Evolutionary conservation across 805 yeast genomes (phyloP).

Genomic region (Kazachstania viticola): DNA sequence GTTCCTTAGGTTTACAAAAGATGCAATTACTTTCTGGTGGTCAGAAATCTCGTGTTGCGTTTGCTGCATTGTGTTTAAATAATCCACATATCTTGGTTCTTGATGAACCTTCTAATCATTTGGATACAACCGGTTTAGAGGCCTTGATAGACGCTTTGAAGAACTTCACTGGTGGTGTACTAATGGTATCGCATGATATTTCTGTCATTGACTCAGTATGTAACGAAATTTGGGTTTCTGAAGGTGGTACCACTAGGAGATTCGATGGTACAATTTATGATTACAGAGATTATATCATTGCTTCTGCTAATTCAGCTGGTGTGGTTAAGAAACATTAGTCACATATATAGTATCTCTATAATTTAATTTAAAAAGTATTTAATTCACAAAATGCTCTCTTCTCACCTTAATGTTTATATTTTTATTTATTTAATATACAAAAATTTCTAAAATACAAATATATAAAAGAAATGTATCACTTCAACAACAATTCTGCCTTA

Average conservation of each 20-base stretch:
- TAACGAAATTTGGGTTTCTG: slow-evolving; percentile 93
- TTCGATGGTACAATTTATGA: slow-evolving; percentile 76
- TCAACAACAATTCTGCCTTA: slow-evolving; percentile 65
- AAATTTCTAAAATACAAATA: no score
- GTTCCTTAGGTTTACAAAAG: slow-evolving; percentile 83
- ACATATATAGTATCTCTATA: not conserved
- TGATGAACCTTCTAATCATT: slow-evolving; percentile 97
- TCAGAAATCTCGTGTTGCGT: slow-evolving; percentile 96
- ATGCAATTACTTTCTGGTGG: slow-evolving; percentile 91
- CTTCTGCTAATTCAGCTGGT: slow-evolving; percentile 70
- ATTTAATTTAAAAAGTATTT: not conserved
- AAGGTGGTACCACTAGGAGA: slow-evolving; percentile 65
- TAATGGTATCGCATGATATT: slow-evolving; percentile 98
- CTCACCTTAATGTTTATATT: not conserved
- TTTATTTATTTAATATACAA: not conserved
- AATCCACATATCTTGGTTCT: slow-evolving; percentile 85
- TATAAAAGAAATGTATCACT: no score
- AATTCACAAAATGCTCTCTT: no score
- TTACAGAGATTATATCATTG: slow-evolving; percentile 79
- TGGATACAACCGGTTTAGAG: slow-evolving; percentile 96
- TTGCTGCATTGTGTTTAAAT: slow-evolving; percentile 83
- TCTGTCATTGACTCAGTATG: slow-evolving; percentile 80
- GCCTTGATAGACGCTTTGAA: slow-evolving; percentile 85
- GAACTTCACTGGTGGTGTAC: slow-evolving; percentile 85
- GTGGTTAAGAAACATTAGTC: slow-evolving; percentile 74